Percentiles rank a stretch among this genome's conserved stretches.
Conservation (phyloP, 169 alveolate species). For the Eimeria falciformis region DNA sequence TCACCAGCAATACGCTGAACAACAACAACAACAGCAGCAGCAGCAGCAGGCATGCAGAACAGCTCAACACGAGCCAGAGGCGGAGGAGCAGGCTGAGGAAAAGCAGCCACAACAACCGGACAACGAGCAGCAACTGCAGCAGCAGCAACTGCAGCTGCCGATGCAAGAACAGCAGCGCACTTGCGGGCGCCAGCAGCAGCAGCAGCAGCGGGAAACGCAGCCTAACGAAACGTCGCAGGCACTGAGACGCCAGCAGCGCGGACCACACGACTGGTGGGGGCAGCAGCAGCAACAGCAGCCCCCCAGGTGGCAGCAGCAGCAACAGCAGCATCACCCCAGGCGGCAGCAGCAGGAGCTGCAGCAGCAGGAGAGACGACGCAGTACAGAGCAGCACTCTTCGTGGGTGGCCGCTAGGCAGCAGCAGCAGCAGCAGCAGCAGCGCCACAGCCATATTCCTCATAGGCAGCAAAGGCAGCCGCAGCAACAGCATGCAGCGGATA, state of each 20-base stretch:
- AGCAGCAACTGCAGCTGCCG: slow-evolving; percentile 12
- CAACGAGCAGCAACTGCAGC: slow-evolving; percentile 14
- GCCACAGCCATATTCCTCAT: neutral
- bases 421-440: neutral
- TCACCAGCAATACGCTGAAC: neutral
- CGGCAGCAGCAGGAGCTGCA: neutral
- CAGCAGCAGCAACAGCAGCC: too few relatives aligned
- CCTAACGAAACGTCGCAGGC: too few relatives aligned
- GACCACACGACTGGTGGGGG: too few relatives aligned
- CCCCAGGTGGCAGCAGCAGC: too few relatives aligned
- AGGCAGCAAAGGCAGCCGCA: neutral
- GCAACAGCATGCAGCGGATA: slow-evolving; percentile 8
- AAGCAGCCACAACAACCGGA: too few relatives aligned
- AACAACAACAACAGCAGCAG: neutral
- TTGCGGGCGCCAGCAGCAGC: neutral
- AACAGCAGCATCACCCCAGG: too few relatives aligned
- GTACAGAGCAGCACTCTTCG: too few relatives aligned
- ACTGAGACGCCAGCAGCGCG: too few relatives aligned
- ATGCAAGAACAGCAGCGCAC: neutral
- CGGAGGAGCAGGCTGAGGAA: neutral
- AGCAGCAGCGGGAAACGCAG: slow-evolving; percentile 12
- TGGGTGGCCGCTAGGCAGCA: too few relatives aligned
- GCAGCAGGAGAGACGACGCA: neutral
- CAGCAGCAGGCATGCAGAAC: neutral
- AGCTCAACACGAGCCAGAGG: neutral